A percentile compares a stretch with the other conserved stretches of the same genome.
Evolutionary conservation across 495 filamentous ascomycete species (phyloP).

Genomic region (Rhypophila decipiens): DNA sequence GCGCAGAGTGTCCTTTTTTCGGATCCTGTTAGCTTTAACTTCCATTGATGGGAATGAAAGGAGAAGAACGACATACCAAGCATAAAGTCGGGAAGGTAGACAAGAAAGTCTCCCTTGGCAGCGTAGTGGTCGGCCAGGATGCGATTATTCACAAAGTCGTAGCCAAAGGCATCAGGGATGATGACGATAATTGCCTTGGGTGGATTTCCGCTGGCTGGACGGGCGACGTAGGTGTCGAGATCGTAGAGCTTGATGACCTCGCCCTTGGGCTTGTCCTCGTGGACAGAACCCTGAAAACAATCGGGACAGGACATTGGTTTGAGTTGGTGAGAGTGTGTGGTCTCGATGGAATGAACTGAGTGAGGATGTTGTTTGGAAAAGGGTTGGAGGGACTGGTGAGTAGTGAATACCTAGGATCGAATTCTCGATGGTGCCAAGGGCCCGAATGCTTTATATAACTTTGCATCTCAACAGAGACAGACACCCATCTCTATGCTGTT

Average conservation of each 20-base stretch:
- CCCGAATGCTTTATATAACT: too few species aligned
- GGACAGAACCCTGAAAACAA: slow-evolving; percentile 17
- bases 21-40: not conserved
- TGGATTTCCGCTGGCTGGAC: slow-evolving; percentile 19
- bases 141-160: slow-evolving; percentile 41
- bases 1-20: not conserved
- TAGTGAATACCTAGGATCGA: too few species aligned
- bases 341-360: too few species aligned
- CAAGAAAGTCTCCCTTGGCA: slow-evolving; percentile 28
- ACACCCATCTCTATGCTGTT: too few species aligned
- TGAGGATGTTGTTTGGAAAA: too few species aligned
- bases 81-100: slow-evolving; percentile 48
- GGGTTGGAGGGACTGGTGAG: too few species aligned
- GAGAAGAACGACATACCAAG: slow-evolving; percentile 21
- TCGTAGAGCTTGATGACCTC: slow-evolving; percentile 30
- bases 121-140: slow-evolving; percentile 43
- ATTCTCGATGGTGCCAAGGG: too few species aligned
- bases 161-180: slow-evolving; percentile 45
- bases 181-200: slow-evolving; percentile 38
- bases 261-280: slow-evolving; percentile 14
- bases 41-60: not conserved
- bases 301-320: slow-evolving; percentile 26
- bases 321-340: too few species aligned
- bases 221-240: slow-evolving; percentile 32
- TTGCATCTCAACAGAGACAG: too few species aligned